Conservation (phyloP, 2,329 filamentous ascomycete species). For the Sporothrix sp. region DNA sequence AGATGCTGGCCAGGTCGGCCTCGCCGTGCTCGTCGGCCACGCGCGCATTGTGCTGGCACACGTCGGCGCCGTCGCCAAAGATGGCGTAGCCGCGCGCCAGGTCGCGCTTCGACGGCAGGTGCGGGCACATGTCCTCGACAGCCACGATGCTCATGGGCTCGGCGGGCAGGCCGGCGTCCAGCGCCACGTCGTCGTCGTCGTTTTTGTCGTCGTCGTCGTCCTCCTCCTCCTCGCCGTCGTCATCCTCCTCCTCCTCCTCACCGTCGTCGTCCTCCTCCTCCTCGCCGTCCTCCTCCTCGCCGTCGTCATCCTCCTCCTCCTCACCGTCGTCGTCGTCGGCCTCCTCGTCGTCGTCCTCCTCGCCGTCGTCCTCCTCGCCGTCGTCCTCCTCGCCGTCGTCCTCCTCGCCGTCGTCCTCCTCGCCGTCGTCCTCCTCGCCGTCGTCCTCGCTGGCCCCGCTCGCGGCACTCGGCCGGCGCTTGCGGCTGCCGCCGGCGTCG, state of each 20-base stretch:
- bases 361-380: too few species aligned
- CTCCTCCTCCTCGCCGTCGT: too few species aligned
- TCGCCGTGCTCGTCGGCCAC: conserved; percentile 65
- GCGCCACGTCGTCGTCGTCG: conserved; percentile 10
- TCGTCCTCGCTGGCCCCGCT: conserved; percentile 4
- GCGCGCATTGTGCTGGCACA: conserved; percentile 74
- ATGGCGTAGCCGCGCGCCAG: conserved; percentile 74
- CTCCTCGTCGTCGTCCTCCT: too few species aligned
- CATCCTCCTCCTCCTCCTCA: too few species aligned
- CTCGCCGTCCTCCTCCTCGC: too few species aligned
- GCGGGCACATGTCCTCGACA: conserved; percentile 57
- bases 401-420: too few species aligned
- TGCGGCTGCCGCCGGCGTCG: conserved; percentile 14
- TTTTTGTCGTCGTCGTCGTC: conserved; percentile 3
- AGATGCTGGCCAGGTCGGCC: conserved; percentile 66
- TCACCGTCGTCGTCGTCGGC: too few species aligned
- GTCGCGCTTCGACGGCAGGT: conserved; percentile 68
- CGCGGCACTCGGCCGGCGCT: conserved; percentile 23
- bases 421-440: background rate
- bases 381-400: too few species aligned
- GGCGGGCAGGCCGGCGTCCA: conserved; percentile 12
- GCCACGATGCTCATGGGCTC: conserved; percentile 59
- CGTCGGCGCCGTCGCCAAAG: conserved; percentile 69
- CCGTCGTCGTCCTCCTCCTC: too few species aligned
- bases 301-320: too few species aligned